Conservation (phyloP, 805 yeast genomes). For the Ogataea pini region DNA sequence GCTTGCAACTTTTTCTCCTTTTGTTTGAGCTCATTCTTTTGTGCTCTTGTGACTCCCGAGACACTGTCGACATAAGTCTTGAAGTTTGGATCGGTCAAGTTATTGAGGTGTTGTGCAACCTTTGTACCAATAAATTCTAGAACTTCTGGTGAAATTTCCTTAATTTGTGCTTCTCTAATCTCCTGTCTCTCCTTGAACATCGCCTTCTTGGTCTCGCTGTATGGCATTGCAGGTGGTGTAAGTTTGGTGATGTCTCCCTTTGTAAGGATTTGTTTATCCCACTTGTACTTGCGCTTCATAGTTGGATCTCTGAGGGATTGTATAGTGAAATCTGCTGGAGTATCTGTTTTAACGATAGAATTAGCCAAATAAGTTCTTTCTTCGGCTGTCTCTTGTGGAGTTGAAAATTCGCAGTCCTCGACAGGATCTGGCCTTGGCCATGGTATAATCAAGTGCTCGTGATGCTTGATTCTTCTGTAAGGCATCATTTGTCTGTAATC, state of each 20-base stretch:
- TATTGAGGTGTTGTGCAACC: slow-evolving; percentile 39
- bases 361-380: slow-evolving; percentile 76
- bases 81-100: slow-evolving; percentile 34
- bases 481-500: slow-evolving; percentile 75
- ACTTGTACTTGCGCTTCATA: slow-evolving; percentile 56
- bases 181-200: slow-evolving; percentile 54
- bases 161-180: slow-evolving; percentile 45
- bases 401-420: slow-evolving; percentile 60
- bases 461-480: slow-evolving; percentile 71
- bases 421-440: slow-evolving; percentile 77
- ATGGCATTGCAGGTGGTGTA: slow-evolving; percentile 77
- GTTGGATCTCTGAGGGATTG: slow-evolving; percentile 74
- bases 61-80: slow-evolving; percentile 31
- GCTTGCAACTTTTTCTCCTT: slow-evolving; percentile 21
- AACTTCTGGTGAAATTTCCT: slow-evolving; percentile 42
- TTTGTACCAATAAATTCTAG: slow-evolving; percentile 46
- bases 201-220: slow-evolving; percentile 60
- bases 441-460: slow-evolving; percentile 71
- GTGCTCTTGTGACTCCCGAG: slow-evolving; percentile 26
- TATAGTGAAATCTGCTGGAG: slow-evolving; percentile 59
- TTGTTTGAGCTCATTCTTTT: slow-evolving; percentile 21
- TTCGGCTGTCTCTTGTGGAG: slow-evolving; percentile 55
- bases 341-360: slow-evolving; percentile 62
- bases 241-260: slow-evolving; percentile 62
- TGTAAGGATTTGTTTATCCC: slow-evolving; percentile 54